Evolutionary conservation across 2,329 filamentous ascomycete genomes (phyloP).

Genomic region (Penicillium sp.): DNA sequence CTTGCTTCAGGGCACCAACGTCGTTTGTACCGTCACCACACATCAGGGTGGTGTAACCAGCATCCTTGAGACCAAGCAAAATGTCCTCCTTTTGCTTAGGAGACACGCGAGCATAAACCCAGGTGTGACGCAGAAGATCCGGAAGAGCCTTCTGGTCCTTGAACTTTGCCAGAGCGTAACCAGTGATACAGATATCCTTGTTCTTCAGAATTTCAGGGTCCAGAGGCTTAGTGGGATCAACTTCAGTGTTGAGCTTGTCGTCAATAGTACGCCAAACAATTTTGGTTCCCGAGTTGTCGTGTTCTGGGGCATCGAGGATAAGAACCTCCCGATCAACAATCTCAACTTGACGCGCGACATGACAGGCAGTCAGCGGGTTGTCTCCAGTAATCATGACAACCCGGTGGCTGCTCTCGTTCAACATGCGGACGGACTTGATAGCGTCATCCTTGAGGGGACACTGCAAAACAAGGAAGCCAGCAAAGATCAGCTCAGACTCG

Average conservation of each 20-base stretch:
- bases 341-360: constrained; percentile 92
- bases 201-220: constrained; percentile 75
- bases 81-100: constrained; percentile 99
- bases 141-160: constrained; percentile 74
- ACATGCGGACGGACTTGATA: constrained; percentile 88
- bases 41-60: constrained; percentile 98
- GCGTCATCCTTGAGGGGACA: constrained; percentile 96
- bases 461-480: constrained; percentile 92
- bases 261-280: constrained; percentile 95
- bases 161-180: constrained; percentile 88
- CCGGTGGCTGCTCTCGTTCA: constrained; percentile 97
- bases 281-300: constrained; percentile 75
- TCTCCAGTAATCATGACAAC: constrained; percentile 99
- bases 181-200: constrained; percentile 94
- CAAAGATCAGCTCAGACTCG: constrained; percentile 80
- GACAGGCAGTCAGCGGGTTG: constrained; percentile 92
- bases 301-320: constrained; percentile 91
- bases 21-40: constrained; percentile 98
- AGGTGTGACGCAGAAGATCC: constrained; percentile 80
- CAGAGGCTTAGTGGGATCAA: constrained; percentile 78
- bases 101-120: constrained; percentile 97
- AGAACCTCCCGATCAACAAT: constrained; percentile 95
- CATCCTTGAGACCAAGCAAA: constrained; percentile 90
- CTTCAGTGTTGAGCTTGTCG: constrained; percentile 80
- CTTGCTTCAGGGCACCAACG: constrained; percentile 95